A percentile compares a stretch with the other conserved stretches of the same genome.
These are phyloP conservation scores for Neoconidiobolus thromboides DNA, from an alignment of 371 early-diverging fungal species.

Conservation along the genomic window DNA sequence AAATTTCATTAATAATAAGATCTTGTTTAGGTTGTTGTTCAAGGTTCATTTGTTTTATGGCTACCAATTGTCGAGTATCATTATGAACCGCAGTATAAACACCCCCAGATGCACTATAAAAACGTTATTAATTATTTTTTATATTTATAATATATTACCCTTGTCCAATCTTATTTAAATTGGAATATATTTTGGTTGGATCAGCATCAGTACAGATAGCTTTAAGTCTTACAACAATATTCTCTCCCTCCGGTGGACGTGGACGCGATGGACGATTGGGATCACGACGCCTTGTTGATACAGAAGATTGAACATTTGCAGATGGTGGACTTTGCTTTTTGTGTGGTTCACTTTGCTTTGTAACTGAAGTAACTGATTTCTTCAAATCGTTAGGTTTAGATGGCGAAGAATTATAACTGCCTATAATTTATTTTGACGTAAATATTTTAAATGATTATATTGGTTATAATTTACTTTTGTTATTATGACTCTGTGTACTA, in stretches of 20 bases:
- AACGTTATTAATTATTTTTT: constrained; percentile 2
- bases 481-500: constrained; percentile 9
- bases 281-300: constrained; percentile 10
- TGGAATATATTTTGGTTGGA: constrained; percentile 51
- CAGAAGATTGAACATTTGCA: constrained; percentile 11
- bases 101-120: constrained; percentile 71
- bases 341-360: neutral
- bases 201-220: constrained; percentile 81
- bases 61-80: constrained; percentile 45
- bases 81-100: constrained; percentile 72
- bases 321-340: constrained; percentile 8
- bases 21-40: constrained; percentile 92
- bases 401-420: no score
- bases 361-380: constrained; percentile 6
- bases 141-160: constrained; percentile 26
- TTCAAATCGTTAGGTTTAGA: constrained; percentile 4
- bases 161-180: constrained; percentile 85
- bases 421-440: no score
- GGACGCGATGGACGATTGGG: constrained; percentile 8
- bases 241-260: constrained; percentile 19
- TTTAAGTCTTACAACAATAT: constrained; percentile 65
- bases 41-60: constrained; percentile 91
- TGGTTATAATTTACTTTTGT: constrained; percentile 9
- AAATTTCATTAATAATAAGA: constrained; percentile 87
- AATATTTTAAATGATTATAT: no score